Evolutionary conservation across 768 basidiomycete genomes (phyloP).

Genomic region (Tremella mesenterica): DNA sequence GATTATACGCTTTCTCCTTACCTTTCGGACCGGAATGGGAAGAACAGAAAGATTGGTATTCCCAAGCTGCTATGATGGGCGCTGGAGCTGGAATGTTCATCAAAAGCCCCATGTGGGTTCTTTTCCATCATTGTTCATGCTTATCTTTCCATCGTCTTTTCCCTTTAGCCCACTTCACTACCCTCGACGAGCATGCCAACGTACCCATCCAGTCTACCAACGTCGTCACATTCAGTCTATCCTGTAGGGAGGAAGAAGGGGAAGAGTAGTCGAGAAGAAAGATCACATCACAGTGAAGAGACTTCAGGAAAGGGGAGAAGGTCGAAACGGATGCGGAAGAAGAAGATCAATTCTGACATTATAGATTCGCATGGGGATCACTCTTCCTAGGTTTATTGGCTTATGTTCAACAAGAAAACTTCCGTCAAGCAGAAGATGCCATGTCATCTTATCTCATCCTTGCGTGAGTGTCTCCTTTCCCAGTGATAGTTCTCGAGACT

Average conservation of each 20-base stretch:
- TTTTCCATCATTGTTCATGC: neutral
- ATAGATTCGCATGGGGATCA: constrained; percentile 31
- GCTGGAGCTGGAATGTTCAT: constrained; percentile 39
- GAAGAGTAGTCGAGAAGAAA: no score
- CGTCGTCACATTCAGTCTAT: neutral
- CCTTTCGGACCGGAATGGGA: constrained; percentile 30
- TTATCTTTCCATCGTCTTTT: neutral
- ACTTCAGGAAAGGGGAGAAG: no score
- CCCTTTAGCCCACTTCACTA: neutral
- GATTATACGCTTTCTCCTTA: constrained; percentile 28
- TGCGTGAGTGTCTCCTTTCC: constrained; percentile 15
- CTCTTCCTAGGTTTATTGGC: constrained; percentile 22
- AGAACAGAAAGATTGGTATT: constrained; percentile 25
- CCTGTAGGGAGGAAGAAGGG: no score
- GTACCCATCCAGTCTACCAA: neutral
- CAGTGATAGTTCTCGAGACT: neutral
- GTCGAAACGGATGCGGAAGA: no score
- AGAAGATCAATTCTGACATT: no score
- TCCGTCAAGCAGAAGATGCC: constrained; percentile 25
- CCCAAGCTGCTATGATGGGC: constrained; percentile 26
- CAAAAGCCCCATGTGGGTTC: constrained; percentile 34
- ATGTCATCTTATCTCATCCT: constrained; percentile 21
- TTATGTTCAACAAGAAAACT: constrained; percentile 24
- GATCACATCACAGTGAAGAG: no score
- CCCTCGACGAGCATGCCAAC: neutral